Conservation (phyloP, 768 basidiomycete species). For the Clitopilus hobsonii region DNA sequence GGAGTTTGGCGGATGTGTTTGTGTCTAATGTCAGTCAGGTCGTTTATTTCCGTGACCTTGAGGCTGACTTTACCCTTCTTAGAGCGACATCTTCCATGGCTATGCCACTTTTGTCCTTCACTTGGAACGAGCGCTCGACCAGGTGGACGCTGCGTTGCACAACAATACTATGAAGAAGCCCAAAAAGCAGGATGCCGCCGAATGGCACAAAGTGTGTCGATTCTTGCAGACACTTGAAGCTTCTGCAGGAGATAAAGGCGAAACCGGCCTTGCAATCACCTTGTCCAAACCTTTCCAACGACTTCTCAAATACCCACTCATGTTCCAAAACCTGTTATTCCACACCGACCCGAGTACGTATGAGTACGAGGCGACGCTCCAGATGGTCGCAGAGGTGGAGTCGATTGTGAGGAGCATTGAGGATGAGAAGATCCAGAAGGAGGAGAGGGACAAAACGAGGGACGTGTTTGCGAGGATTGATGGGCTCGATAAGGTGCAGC, state of each 20-base stretch:
- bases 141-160: conserved; percentile 77
- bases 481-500: conserved; percentile 89
- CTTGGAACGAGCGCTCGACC: conserved; percentile 83
- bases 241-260: conserved; percentile 77
- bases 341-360: conserved; percentile 96
- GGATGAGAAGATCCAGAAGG: conserved; percentile 96
- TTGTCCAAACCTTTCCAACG: conserved; percentile 97
- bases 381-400: conserved; percentile 97
- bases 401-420: conserved; percentile 94
- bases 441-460: conserved; percentile 91
- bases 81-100: conserved; percentile 92
- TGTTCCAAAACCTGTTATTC: conserved; percentile 96
- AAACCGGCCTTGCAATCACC: conserved; percentile 92
- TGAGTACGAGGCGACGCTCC: conserved; percentile 93
- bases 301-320: conserved; percentile 91
- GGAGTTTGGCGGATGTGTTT: conserved; percentile 94
- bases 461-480: conserved; percentile 97
- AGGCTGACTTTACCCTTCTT: conserved; percentile 12
- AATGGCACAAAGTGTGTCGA: conserved; percentile 76
- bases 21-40: conserved; percentile 75
- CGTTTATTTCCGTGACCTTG: conserved; percentile 6
- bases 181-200: conserved; percentile 75
- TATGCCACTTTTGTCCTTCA: conserved; percentile 95
- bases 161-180: conserved; percentile 66
- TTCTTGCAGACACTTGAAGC: conserved; percentile 76